A percentile compares a stretch with the other conserved stretches of the same genome.
These are phyloP conservation scores for Casuarina cunninghamiana DNA, from an alignment of 306 rosid genomes.

Conservation along the genomic window DNA sequence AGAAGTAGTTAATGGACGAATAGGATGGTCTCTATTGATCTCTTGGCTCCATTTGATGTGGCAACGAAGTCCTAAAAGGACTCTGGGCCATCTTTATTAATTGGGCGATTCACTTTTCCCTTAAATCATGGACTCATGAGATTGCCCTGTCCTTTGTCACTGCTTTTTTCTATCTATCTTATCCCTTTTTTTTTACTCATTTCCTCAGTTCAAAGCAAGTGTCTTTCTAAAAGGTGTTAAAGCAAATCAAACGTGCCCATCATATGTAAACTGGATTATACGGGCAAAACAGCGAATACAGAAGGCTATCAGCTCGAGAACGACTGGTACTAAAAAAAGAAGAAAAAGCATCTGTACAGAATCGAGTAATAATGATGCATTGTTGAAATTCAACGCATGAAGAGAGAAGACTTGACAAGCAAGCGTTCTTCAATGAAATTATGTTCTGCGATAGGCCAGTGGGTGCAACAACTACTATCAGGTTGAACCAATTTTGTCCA, in stretches of 20 bases:
- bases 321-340: too few species aligned
- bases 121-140: neutral
- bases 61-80: neutral
- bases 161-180: neutral
- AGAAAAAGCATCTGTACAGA: too few species aligned
- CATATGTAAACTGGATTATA: too few species aligned
- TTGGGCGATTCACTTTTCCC: neutral
- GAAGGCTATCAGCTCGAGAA: too few species aligned
- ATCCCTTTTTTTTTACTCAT: too few species aligned
- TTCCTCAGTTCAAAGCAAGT: too few species aligned
- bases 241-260: too few species aligned
- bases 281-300: too few species aligned
- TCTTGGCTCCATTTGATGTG: neutral
- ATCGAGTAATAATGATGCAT: constrained; percentile 9
- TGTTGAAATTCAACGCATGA: constrained; percentile 28
- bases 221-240: too few species aligned
- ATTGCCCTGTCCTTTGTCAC: neutral
- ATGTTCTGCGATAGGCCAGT: constrained; percentile 47
- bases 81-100: neutral
- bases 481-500: constrained; percentile 57
- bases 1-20: neutral
- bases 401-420: constrained; percentile 43
- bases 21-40: neutral
- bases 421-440: constrained; percentile 43
- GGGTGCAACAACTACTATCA: constrained; percentile 82